Base-by-base conservation (phyloP, 2,329 filamentous ascomycete species). In the Xylogone sp. region DNA sequence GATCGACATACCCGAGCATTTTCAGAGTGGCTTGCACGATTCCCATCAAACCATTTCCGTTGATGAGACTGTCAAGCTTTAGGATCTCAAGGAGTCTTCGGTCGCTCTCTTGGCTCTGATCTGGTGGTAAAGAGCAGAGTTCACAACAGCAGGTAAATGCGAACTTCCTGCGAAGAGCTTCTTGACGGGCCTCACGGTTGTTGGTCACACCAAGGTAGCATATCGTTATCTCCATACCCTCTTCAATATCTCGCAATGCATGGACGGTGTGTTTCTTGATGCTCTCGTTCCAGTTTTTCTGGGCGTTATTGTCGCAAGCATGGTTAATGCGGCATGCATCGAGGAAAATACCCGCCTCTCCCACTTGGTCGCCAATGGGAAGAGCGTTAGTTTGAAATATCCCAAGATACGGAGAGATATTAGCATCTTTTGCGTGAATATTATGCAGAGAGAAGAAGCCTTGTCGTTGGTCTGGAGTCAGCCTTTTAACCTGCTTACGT, bases 141-240 rank as follows among this genome's bases (percentile, higher is more conserved):
- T 58, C 53, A 46, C 69, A 72, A 2, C 51, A 56, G 57, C 69
- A 72, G 12, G 54, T 48, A 53, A 72, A 72, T 8, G 51, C 54
- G 52, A 72, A 71, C 18, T 58, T 60, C 31, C 57, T 39, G 53
- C 55, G 54, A 22, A 69, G 61, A 31, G 51, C 49, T 39, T 59
- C 27, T 31, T 63, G 60, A 2, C 66, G 63, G 31, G 45, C 45
- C 56, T 55, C 34, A 45, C 61, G 62, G 51, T 45, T 61, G 21
- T 57, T 60, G 21, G 55, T 21, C 43, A 45, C 7, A 22, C 44
- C 43, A 1, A 70, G 56, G 53, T 71, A 72, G 31, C 52, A 60
- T 49, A 72, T 64, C 5, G 66, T 69, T 43, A 71, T 65, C 50
- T 72, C 68, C 46, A 70, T 64, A 19, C 64, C 67, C 46, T 65